These are phyloP conservation scores for Podila clonocystis DNA, from an alignment of 192 early-diverging fungal genomes.

Conservation along the genomic window DNA sequence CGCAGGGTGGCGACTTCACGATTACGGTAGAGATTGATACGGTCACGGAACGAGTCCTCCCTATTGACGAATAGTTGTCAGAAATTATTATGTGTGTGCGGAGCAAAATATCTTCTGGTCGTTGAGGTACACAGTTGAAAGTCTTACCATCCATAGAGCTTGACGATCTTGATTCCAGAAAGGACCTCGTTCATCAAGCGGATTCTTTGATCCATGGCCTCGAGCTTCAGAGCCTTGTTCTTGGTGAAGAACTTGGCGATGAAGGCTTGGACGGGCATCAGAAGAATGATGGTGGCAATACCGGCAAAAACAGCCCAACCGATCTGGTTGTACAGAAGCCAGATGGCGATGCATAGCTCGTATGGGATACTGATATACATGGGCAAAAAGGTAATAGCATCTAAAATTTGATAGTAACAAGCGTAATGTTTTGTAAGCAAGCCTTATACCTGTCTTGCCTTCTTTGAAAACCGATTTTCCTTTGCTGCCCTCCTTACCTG, in stretches of 20 bases:
- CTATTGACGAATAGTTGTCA: not conserved
- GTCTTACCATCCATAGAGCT: constrained; percentile 50
- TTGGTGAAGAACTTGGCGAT: constrained; percentile 43
- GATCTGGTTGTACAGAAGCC: constrained; percentile 46
- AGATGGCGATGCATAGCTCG: constrained; percentile 37
- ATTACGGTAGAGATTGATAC: constrained; percentile 25
- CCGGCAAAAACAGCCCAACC: constrained; percentile 41
- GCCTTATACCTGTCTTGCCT: too few species aligned
- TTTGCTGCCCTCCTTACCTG: not conserved
- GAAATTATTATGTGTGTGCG: not conserved
- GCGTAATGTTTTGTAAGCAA: not conserved
- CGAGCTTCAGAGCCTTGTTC: constrained; percentile 28
- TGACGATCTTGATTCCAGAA: constrained; percentile 54
- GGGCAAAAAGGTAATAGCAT: constrained; percentile 32
- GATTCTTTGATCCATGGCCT: constrained; percentile 53
- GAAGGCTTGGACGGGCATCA: constrained; percentile 28
- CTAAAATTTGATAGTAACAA: not conserved
- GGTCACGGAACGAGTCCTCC: constrained; percentile 40
- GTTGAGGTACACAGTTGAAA: not conserved
- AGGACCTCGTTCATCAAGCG: constrained; percentile 52
- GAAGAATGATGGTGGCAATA: constrained; percentile 17
- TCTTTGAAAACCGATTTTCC: not conserved
- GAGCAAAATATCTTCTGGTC: not conserved
- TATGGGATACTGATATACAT: constrained; percentile 36
- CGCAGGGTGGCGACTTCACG: constrained; percentile 42